A percentile compares a stretch with the other conserved stretches of the same genome.
These are phyloP conservation scores for Colletotrichum neosansevieriae DNA, from an alignment of 2,329 filamentous ascomycete species.

Conservation along the genomic window DNA sequence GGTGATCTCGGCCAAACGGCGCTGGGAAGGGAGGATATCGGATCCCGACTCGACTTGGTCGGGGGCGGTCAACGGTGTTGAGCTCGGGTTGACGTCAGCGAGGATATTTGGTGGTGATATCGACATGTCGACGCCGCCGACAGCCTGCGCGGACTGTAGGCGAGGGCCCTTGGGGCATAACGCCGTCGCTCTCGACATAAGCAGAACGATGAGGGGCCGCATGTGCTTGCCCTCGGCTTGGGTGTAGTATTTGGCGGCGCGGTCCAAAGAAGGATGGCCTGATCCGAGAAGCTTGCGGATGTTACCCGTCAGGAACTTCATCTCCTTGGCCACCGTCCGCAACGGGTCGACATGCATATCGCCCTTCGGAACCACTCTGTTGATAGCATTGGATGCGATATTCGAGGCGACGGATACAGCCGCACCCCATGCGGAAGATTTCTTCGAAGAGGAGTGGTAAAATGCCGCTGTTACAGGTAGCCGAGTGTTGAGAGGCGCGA, in stretches of 20 bases:
- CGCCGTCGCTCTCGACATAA: constrained; percentile 96
- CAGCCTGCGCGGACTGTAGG: constrained; percentile 54
- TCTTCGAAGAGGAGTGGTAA: constrained; percentile 60
- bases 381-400: constrained; percentile 76
- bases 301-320: constrained; percentile 95
- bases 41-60: constrained; percentile 57
- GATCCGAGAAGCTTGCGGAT: constrained; percentile 94
- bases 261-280: constrained; percentile 93
- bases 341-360: constrained; percentile 87
- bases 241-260: constrained; percentile 98
- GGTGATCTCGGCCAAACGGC: constrained; percentile 93
- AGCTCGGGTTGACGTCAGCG: constrained; percentile 82
- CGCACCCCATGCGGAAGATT: constrained; percentile 78
- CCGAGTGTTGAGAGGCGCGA: constrained; percentile 48
- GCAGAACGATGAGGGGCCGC: constrained; percentile 90
- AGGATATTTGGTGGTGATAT: constrained; percentile 72
- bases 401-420: constrained; percentile 78
- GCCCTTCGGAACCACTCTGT: constrained; percentile 67
- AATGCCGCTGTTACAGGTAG: constrained; percentile 49
- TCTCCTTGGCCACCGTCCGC: constrained; percentile 91
- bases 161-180: constrained; percentile 72
- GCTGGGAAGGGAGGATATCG: constrained; percentile 91
- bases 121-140: constrained; percentile 63
- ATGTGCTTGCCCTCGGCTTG: constrained; percentile 97
- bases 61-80: constrained; percentile 58